Percentiles rank a stretch among this genome's conserved stretches.
These are phyloP conservation scores for Ophiostoma himal-ulmi DNA, from an alignment of 2,329 filamentous ascomycete genomes.

Conservation along the genomic window DNA sequence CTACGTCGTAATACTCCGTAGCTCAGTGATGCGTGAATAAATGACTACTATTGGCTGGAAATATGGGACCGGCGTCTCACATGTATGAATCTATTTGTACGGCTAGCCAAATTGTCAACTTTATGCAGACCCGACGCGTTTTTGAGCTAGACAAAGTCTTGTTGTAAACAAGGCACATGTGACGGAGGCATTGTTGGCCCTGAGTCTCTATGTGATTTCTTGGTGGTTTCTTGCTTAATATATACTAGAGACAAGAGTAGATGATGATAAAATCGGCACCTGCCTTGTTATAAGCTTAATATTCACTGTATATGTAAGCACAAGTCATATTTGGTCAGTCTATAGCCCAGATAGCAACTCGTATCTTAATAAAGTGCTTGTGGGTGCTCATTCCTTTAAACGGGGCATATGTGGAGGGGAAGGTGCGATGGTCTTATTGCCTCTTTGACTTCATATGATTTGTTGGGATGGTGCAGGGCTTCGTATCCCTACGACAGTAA, in stretches of 20 bases:
- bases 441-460: not conserved
- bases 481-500: not conserved
- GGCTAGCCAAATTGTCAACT: conserved; percentile 21
- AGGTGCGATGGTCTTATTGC: not conserved
- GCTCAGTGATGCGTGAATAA: not conserved
- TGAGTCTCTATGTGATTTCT: not conserved
- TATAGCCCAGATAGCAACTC: not conserved
- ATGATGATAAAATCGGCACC: not conserved
- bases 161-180: not conserved
- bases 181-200: not conserved
- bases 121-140: conserved; percentile 18
- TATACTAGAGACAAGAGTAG: not conserved
- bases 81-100: not conserved
- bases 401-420: not conserved
- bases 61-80: not conserved
- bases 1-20: conserved; percentile 9
- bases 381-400: not conserved
- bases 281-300: not conserved
- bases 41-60: conserved; percentile 12
- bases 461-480: not conserved
- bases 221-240: not conserved
- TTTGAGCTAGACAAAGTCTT: not conserved
- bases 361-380: not conserved
- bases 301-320: too few relatives aligned
- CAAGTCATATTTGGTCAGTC: too few relatives aligned